Evolutionary conservation across 106 monocot species (phyloP), one percentile per base, ranked within the genome.

Genomic region (Xerophyta viscosa): DNA sequence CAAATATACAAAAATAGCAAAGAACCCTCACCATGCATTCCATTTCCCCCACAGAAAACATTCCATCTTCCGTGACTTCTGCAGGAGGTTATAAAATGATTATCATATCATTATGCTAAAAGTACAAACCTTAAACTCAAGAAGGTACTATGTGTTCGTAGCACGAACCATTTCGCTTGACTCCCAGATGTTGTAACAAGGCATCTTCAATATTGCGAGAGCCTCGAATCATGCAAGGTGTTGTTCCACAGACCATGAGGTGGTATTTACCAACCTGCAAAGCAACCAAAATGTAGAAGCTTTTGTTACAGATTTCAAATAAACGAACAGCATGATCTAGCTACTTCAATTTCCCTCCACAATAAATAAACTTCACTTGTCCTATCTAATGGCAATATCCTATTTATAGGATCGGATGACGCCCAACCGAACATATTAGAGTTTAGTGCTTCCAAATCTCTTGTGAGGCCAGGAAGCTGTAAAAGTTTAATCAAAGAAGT

Each of bases 31-130:
- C 93, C 93, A 94, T 88, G 78, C 93, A 94, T 64, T 94, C 93
- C 93, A 94, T 94, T 71, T 94, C 88, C 30, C 88, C 93, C 69
- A 94, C 84, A 55, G 88, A 88, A 69, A 94, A 94, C 64, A 96
- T 50, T 23, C 96, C 96, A 74, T 96, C 96, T 51, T 78, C 74
- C 18, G 96, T 96, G 60, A 96, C 88, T 61, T 96, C 96, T 96
- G 81, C 61, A 76, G 17, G 10, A n/a, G 8, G 20, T 46, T 18
- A 1, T 18, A 19, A 19, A 19, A 46, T 7, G 6, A 46, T 46
- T 46, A 46, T 7, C 15, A 11, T 15, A 39, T 2, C 39, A 39
- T 39, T 7, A 15, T 15, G 1, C 46, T 20, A 18, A 1, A 2
- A 18, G 46, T 18, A 20, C 33, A 33, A 6, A 33, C 33, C 33